Evolutionary conservation across 2,329 filamentous ascomycete species (phyloP), one percentile per base, ranked within the genome.

Genomic region (Endocalyx cinctus): DNA sequence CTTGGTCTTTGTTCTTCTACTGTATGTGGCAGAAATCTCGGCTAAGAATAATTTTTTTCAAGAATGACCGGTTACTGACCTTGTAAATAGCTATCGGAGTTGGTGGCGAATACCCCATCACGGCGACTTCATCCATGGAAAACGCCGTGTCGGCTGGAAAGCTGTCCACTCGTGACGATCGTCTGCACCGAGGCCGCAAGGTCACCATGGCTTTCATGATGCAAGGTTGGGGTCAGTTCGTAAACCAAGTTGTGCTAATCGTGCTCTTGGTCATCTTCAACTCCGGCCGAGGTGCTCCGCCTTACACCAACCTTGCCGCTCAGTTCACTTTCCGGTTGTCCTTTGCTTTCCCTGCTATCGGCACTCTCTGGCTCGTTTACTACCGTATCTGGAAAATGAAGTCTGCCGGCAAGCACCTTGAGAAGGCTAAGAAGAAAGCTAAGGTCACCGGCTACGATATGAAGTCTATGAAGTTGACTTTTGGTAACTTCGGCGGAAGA

Each of bases 211-310:
- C 90, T 38, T 97, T 97, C 70, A 64, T 97, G 64, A 96, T 97
- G 90, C 90, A 97, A 64, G 90, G 90, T 34, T 97, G 90, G 90
- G 90, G 90, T 46, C 90, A 97, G 63, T 86, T 95, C 59, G 71
- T 86, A 69, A 97, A 97, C 76, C 90, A 96, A 65, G 82, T 84
- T 50, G 65, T 94, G 37, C 75, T 97, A 43, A 95, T 97, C 53
- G 59, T 95, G 34, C 70, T 94, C 31, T 77, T 96, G 38, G 72
- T 94, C 50, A 84, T 90, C 64, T 92, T 95, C 76, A 87, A 94
- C 72, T 79, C 82, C 54, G 84, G 84, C 37, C 72, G 69, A 39
- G 84, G 84, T 30, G 74, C 79, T 35, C 78, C 84, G 15, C 87
- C 88, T 4, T 96, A 96, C 69, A 82, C 78, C 38, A 62, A 72